These are phyloP conservation scores for Lipomyces yarrowii DNA, from an alignment of 1,139 yeast genomes.

Conservation along the genomic window DNA sequence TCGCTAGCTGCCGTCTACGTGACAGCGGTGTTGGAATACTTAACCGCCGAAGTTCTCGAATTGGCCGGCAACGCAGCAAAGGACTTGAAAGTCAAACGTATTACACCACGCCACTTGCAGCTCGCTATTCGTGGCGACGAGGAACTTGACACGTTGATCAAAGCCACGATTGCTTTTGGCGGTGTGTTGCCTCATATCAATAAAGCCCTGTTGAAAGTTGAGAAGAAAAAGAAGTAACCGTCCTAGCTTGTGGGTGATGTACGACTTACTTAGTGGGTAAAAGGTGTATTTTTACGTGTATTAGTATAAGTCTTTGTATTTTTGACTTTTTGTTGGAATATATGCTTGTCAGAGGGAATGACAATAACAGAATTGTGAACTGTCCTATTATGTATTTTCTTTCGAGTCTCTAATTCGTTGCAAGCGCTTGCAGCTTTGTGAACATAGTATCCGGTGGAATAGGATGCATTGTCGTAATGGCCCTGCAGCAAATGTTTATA, in stretches of 20 bases:
- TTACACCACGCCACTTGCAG: conserved; percentile 97
- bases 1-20: conserved; percentile 81
- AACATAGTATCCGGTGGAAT: not conserved
- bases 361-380: not conserved
- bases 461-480: not conserved
- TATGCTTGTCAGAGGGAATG: not conserved
- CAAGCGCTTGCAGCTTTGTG: not conserved
- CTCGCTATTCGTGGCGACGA: conserved; percentile 99
- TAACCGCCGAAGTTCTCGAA: conserved; percentile 97
- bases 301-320: conserved; percentile 3
- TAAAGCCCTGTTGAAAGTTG: conserved; percentile 47
- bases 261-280: not conserved
- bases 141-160: conserved; percentile 84
- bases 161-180: conserved; percentile 98
- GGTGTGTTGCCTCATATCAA: conserved; percentile 98
- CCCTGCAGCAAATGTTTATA: too few relatives aligned
- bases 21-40: conserved; percentile 94
- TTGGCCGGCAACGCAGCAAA: conserved; percentile 99
- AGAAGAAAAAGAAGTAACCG: conserved; percentile 18
- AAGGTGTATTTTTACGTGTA: not conserved
- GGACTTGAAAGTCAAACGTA: conserved; percentile 97
- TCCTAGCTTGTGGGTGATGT: not conserved
- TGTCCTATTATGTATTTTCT: not conserved
- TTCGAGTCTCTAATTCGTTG: not conserved
- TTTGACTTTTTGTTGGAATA: conserved; percentile 1